Percentiles rank a stretch among this genome's conserved stretches.
Conservation (phyloP, 2,329 filamentous ascomycete species). For the Penicillium griseofulvum region DNA sequence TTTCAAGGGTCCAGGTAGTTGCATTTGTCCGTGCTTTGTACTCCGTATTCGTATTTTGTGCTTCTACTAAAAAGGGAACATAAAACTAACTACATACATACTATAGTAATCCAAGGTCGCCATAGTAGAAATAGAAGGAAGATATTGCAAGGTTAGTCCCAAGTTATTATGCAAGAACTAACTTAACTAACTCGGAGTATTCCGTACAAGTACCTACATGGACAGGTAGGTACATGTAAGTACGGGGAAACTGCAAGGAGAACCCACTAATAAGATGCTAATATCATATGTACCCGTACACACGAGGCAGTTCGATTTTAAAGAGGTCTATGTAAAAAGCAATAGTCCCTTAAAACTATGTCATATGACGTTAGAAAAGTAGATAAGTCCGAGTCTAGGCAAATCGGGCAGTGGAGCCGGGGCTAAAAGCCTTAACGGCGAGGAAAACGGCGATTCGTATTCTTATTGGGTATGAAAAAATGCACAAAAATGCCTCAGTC, state of each 20-base stretch:
- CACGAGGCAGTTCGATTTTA: background rate
- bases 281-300: too few relatives aligned
- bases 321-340: too few relatives aligned
- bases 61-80: too few relatives aligned
- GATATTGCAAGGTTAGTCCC: too few relatives aligned
- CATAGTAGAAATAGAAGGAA: background rate
- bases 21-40: too few relatives aligned
- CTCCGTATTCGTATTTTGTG: background rate
- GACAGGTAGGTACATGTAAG: too few relatives aligned
- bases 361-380: too few relatives aligned
- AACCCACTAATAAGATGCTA: background rate
- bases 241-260: too few relatives aligned
- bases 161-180: background rate
- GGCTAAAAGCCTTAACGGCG: background rate
- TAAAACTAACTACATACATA: background rate
- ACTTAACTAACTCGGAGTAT: too few relatives aligned
- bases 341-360: too few relatives aligned
- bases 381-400: background rate
- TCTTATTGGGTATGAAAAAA: background rate
- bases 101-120: background rate
- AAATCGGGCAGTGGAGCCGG: conserved; percentile 2
- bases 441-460: too few relatives aligned
- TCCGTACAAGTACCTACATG: too few relatives aligned
- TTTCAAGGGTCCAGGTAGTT: background rate
- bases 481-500: background rate